Evolutionary conservation across 2,329 filamentous ascomycete genomes (phyloP).

Genomic region (Trichophyton schoenleinii): DNA sequence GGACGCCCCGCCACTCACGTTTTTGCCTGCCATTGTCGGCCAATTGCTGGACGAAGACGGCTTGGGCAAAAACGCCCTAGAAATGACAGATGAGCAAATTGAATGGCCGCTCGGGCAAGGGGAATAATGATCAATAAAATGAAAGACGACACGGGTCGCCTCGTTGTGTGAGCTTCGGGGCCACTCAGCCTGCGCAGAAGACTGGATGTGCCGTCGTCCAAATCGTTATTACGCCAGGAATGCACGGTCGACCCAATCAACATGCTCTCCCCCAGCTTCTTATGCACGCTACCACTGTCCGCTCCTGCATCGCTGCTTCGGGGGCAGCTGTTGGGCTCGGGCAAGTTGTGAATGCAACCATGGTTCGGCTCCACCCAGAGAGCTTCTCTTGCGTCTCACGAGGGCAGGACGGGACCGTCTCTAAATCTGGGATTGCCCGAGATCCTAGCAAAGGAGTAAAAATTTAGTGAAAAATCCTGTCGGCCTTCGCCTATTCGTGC

Average conservation of each 20-base stretch:
- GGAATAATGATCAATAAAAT: too few relatives aligned
- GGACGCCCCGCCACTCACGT: background rate
- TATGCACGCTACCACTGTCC: background rate
- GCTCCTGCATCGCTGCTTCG: background rate
- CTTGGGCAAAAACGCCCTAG: background rate
- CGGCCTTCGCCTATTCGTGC: constrained; percentile 1
- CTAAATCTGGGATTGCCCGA: background rate
- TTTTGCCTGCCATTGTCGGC: background rate
- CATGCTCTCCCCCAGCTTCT: background rate
- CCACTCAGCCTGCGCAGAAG: too few relatives aligned
- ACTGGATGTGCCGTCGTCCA: too few relatives aligned
- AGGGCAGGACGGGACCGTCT: background rate
- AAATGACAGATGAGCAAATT: background rate
- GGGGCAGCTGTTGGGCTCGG: background rate
- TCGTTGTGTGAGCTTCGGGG: too few relatives aligned
- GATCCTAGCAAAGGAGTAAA: background rate
- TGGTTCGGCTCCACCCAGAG: background rate
- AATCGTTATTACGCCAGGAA: background rate
- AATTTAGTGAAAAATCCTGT: background rate
- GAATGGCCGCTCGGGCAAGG: background rate
- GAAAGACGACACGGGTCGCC: too few relatives aligned
- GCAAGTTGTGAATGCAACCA: background rate
- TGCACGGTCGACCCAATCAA: background rate
- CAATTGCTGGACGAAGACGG: background rate
- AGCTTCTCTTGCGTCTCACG: background rate